Evolutionary conservation across 768 basidiomycete genomes (phyloP).

Genomic region (Lactarius vividus): DNA sequence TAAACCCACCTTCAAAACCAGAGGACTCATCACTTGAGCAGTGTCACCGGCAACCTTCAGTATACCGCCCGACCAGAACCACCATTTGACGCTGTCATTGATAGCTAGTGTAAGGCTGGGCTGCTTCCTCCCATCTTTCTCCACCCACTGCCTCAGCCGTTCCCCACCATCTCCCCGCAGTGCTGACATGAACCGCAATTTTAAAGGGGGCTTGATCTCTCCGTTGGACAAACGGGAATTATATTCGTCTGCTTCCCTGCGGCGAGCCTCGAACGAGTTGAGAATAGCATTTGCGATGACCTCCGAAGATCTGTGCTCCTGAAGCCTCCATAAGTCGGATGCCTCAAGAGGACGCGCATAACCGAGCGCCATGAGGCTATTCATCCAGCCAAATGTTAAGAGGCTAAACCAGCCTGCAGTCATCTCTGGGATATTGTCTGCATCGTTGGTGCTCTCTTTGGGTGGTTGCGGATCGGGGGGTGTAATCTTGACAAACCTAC

Average conservation of each 20-base stretch:
- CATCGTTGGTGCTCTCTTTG: constrained; percentile 55
- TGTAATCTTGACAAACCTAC: constrained; percentile 22
- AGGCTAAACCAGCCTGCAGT: constrained; percentile 57
- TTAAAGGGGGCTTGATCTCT: constrained; percentile 53
- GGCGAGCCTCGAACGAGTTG: constrained; percentile 59
- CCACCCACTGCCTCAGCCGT: constrained; percentile 63
- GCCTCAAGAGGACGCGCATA: constrained; percentile 80
- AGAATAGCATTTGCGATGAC: constrained; percentile 61
- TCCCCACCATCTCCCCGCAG: constrained; percentile 50
- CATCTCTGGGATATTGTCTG: constrained; percentile 61
- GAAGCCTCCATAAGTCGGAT: constrained; percentile 77
- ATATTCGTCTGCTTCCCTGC: constrained; percentile 58
- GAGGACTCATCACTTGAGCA: constrained; percentile 69
- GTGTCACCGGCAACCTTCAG: constrained; percentile 61
- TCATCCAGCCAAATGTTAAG: constrained; percentile 75
- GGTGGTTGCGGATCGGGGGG: constrained; percentile 40
- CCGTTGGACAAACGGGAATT: constrained; percentile 68
- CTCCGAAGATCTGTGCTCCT: constrained; percentile 56
- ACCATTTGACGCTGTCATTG: constrained; percentile 75
- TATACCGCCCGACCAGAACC: constrained; percentile 71
- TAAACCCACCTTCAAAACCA: constrained; percentile 66
- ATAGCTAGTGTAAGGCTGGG: constrained; percentile 67
- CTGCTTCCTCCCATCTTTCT: constrained; percentile 55
- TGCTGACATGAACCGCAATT: constrained; percentile 56
- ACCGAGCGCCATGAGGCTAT: constrained; percentile 66